Conservation (phyloP, 495 filamentous ascomycete species). For the Penicillium desertorum region DNA sequence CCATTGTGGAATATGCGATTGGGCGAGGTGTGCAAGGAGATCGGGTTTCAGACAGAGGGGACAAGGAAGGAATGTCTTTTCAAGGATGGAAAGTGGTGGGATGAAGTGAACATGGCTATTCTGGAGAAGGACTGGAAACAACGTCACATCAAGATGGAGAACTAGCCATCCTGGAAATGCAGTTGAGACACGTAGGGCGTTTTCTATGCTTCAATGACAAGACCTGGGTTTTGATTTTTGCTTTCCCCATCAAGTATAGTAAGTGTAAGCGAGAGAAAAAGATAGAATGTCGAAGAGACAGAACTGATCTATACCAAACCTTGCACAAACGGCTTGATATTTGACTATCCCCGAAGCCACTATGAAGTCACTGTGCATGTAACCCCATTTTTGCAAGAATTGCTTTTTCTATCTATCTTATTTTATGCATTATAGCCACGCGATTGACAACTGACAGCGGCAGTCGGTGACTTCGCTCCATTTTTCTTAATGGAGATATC, state of each 20-base stretch:
- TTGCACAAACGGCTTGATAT: background rate
- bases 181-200: background rate
- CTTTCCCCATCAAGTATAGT: background rate
- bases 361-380: background rate
- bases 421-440: constrained; percentile 10
- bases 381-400: background rate
- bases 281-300: background rate
- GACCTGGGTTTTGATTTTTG: background rate
- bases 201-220: background rate
- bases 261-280: background rate
- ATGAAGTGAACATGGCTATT: background rate
- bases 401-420: background rate
- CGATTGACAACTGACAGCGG: constrained; percentile 17
- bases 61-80: background rate
- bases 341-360: background rate
- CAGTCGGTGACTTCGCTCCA: background rate
- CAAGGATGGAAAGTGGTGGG: background rate
- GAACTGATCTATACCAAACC: background rate
- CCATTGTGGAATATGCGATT: background rate
- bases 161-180: background rate
- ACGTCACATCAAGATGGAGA: background rate
- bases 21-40: background rate
- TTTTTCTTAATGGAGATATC: background rate
- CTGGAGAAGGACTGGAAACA: background rate
- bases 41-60: background rate